Evolutionary conservation across 192 early-diverging fungal species (phyloP), one percentile per base, ranked within the genome.

Genomic region (Podila horticola): DNA sequence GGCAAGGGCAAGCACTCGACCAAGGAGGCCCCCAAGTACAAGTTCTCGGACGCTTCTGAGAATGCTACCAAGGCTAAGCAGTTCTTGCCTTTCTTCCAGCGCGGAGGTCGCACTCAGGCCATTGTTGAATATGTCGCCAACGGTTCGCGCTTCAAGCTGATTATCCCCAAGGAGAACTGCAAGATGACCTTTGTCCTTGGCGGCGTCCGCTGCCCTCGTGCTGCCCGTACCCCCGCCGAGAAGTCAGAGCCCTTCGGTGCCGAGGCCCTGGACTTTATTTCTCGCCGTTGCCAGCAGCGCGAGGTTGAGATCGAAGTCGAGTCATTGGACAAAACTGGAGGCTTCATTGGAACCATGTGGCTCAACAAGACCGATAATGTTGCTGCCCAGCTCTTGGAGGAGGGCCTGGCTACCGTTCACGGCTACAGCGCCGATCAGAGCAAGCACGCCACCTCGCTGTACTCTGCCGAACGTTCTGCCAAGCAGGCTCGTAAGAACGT

Each of bases 301-400:
- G 96, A 99, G 76, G 95, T 96, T 12, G 95, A 99, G 73, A 86
- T 97, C 55, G 92, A 93, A 64, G 85, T 98, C 33, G 98, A 98
- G 74, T 88, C 89, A 17, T 82, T 92, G 20, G 98, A 99, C 82
- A 97, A 97, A 86, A 90, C 90, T 38, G 97, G 98, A 36, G 93
- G 92, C 2, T 99, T 98, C 66, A 94, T 98, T 68, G 97, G 97
- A 17, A 84, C 91, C n/a, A 74, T 99, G 73, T 96, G 91, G 83
- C 71, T 91, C 12, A 79, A 84, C 67, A 88, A 90, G 45, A 84
- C 72, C 38, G 83, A 90, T 33, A 97, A 95, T 74, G 75, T 96
- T 48, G 92, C 95, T 2, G 86, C 91, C n/a, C 64, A 83, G 19
- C 86, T 99, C 48, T 82, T 98, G 62, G 86, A 91, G 55, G 86